phyloP scores from a whole-genome alignment of 2,329 filamentous ascomycete genomes.

The Claviceps monticola region DNA sequence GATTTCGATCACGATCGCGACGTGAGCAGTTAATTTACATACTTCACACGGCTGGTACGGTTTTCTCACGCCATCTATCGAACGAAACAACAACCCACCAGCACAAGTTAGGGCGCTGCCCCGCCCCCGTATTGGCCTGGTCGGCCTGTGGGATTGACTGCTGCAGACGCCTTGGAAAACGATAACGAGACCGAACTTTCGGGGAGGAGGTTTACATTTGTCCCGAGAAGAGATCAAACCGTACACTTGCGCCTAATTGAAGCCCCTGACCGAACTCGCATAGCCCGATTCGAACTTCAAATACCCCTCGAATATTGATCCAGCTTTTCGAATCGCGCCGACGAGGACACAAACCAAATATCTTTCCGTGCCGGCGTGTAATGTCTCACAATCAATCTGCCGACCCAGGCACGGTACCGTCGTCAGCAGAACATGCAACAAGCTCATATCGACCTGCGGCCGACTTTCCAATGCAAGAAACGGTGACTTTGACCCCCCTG shows the following conservation, averaged over 20 bases:
- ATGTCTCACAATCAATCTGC: conserved; percentile 39
- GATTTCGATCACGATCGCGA: background rate
- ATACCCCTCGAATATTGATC: background rate
- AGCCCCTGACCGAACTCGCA: background rate
- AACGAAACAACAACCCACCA: background rate
- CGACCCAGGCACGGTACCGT: conserved; percentile 16
- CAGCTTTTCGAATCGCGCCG: background rate
- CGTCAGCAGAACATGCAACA: conserved; percentile 23
- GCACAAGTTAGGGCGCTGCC: background rate
- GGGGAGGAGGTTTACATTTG: conserved; percentile 2
- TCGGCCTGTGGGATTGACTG: conserved; percentile 2
- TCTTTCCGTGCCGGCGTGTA: conserved; percentile 13
- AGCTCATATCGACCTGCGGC: conserved; percentile 19
- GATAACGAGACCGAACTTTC: conserved; percentile 1
- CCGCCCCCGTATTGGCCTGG: conserved; percentile 3
- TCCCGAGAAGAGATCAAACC: background rate
- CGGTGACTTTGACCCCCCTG: conserved; percentile 26
- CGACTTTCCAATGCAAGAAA: conserved; percentile 19
- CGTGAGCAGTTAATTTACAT: too few relatives aligned
- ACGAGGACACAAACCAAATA: background rate
- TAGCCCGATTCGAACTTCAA: background rate
- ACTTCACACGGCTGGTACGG: background rate
- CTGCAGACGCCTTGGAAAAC: background rate
- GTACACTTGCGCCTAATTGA: background rate
- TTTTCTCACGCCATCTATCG: too few relatives aligned